These are phyloP conservation scores for Eutrema salsugineum DNA, from an alignment of 441 rosid species.

Conservation along the genomic window DNA sequence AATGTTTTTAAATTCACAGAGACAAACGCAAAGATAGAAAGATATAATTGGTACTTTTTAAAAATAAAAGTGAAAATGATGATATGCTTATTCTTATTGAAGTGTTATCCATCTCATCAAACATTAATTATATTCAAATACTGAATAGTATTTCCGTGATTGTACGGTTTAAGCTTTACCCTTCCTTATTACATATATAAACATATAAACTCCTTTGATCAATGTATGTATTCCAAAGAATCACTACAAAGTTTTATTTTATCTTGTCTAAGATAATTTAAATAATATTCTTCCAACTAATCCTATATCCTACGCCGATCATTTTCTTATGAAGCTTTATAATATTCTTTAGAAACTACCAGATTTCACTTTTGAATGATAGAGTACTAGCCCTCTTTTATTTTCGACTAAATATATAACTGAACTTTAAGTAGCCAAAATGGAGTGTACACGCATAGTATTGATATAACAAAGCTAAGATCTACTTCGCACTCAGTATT, in stretches of 20 bases:
- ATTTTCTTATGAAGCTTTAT: background rate
- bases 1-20: background rate
- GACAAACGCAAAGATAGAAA: background rate
- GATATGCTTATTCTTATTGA: constrained; percentile 10
- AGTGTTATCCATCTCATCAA: constrained; percentile 25
- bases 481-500: background rate
- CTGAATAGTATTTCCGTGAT: constrained; percentile 11
- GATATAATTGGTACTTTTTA: background rate
- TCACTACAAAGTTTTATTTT: constrained; percentile 13
- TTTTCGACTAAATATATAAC: background rate
- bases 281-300: constrained; percentile 2
- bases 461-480: background rate
- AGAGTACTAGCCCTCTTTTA: background rate
- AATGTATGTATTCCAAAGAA: constrained; percentile 5
- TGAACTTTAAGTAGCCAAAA: background rate
- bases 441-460: background rate
- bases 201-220: background rate
- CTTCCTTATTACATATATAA: background rate
- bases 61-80: background rate
- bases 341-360: background rate
- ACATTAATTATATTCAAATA: constrained; percentile 17
- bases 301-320: background rate
- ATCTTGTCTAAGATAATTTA: background rate
- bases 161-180: constrained; percentile 27
- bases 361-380: constrained; percentile 10